Percentiles rank a stretch among this genome's conserved stretches.
These are phyloP conservation scores for Crinitomyces ghanaensis DNA, from an alignment of 805 yeast species.

Conservation along the genomic window DNA sequence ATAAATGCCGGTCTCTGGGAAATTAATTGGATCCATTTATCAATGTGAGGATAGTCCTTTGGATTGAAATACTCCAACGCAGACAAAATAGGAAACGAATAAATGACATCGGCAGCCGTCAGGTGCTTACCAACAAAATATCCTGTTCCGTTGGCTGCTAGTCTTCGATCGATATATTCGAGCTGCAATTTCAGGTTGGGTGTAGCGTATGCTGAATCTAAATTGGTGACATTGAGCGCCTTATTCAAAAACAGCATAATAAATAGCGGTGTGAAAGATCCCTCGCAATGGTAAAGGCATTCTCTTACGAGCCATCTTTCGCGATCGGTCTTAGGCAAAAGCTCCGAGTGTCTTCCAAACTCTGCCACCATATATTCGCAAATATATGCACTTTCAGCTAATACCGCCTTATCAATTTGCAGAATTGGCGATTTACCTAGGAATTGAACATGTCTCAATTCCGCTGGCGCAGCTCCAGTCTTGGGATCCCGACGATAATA, in stretches of 20 bases:
- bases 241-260: constrained; percentile 29
- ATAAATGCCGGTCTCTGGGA: no score
- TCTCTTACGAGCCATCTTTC: constrained; percentile 38
- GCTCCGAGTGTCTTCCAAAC: constrained; percentile 34
- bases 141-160: constrained; percentile 36
- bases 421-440: constrained; percentile 54
- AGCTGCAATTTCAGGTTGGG: no score
- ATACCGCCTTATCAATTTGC: constrained; percentile 31
- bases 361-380: constrained; percentile 38
- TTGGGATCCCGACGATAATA: constrained; percentile 39
- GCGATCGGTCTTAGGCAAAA: constrained; percentile 30
- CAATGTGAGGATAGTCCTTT: no score
- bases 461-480: constrained; percentile 39
- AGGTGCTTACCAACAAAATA: constrained; percentile 50
- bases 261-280: constrained; percentile 42
- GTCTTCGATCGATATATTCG: no score
- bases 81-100: constrained; percentile 39
- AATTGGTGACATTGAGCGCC: no score
- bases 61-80: no score
- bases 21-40: no score
- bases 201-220: no score
- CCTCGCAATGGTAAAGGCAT: constrained; percentile 50
- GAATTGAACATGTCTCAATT: constrained; percentile 43
- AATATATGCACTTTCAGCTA: constrained; percentile 55
- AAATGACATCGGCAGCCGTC: constrained; percentile 52